phyloP scores from a whole-genome alignment of 306 rosid genomes.

The Trifolium subterraneum region DNA sequence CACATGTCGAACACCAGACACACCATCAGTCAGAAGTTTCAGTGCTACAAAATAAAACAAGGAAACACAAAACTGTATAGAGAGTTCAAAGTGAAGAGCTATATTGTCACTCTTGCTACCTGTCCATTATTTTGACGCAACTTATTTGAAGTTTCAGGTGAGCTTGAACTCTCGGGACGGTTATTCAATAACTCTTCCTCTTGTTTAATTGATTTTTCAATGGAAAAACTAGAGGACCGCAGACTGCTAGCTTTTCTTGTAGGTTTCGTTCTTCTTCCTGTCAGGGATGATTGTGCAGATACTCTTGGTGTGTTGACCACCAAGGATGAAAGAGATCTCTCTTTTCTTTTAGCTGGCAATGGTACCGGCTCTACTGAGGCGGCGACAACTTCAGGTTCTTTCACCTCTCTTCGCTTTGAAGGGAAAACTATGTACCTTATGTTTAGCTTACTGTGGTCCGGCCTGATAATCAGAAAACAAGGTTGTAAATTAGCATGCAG shows the following conservation, averaged over 20 bases:
- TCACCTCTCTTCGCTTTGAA: conserved; percentile 65
- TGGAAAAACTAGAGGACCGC: conserved; percentile 64
- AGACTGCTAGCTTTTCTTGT: conserved; percentile 72
- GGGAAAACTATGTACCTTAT: conserved; percentile 89
- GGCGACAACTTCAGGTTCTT: conserved; percentile 62
- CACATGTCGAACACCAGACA: not conserved
- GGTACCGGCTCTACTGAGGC: conserved; percentile 44
- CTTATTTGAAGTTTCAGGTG: conserved; percentile 67
- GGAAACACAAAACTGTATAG: conserved; percentile 21
- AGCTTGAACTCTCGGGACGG: conserved; percentile 67
- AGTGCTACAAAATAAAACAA: not conserved
- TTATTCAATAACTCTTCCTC: conserved; percentile 70
- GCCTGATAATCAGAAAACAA: conserved; percentile 64
- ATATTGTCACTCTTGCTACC: conserved; percentile 58
- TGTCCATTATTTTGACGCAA: conserved; percentile 55
- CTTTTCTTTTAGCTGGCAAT: conserved; percentile 84
- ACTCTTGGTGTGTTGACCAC: conserved; percentile 93
- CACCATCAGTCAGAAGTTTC: not conserved
- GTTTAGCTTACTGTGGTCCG: conserved; percentile 90
- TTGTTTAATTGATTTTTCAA: conserved; percentile 59
- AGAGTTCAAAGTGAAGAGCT: conserved; percentile 34
- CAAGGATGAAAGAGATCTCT: conserved; percentile 92
- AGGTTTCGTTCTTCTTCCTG: conserved; percentile 87
- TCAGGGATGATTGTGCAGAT: conserved; percentile 64
- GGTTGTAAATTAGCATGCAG: conserved; percentile 34